These are phyloP conservation scores for Penicillium cosmopolitanum DNA, from an alignment of 495 filamentous ascomycete genomes.

Conservation along the genomic window DNA sequence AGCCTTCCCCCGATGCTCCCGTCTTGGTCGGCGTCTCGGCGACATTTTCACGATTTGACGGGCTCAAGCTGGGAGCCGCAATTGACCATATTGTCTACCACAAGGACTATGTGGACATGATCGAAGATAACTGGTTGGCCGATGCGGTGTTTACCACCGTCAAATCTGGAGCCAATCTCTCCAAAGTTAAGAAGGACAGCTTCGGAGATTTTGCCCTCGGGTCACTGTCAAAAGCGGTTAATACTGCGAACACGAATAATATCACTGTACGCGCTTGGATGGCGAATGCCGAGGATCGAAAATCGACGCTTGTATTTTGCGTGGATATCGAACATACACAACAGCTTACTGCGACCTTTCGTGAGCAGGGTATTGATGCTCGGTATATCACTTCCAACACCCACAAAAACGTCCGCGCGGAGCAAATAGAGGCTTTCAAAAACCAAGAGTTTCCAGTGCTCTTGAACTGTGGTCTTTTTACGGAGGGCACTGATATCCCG, in stretches of 20 bases:
- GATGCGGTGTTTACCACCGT: constrained; percentile 94
- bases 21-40: constrained; percentile 90
- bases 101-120: constrained; percentile 97
- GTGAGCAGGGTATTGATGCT: constrained; percentile 77
- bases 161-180: constrained; percentile 75
- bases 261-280: constrained; percentile 85
- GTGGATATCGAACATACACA: constrained; percentile 83
- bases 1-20: constrained; percentile 57
- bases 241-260: constrained; percentile 75
- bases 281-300: constrained; percentile 68
- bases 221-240: constrained; percentile 77
- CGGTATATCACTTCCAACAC: constrained; percentile 83
- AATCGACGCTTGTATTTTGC: constrained; percentile 91
- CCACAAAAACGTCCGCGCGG: constrained; percentile 60
- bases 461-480: constrained; percentile 94
- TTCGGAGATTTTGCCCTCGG: constrained; percentile 79
- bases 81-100: constrained; percentile 98
- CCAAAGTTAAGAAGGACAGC: constrained; percentile 61
- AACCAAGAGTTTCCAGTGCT: constrained; percentile 81
- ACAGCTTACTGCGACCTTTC: constrained; percentile 74
- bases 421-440: constrained; percentile 73
- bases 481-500: constrained; percentile 95
- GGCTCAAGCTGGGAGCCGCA: constrained; percentile 80
- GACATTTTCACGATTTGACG: constrained; percentile 88
- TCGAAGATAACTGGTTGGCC: constrained; percentile 80